Evolutionary conservation across 2,329 filamentous ascomycete genomes (phyloP), one percentile per base, ranked within the genome.

Genomic region (Ceratocystis alfenasii): DNA sequence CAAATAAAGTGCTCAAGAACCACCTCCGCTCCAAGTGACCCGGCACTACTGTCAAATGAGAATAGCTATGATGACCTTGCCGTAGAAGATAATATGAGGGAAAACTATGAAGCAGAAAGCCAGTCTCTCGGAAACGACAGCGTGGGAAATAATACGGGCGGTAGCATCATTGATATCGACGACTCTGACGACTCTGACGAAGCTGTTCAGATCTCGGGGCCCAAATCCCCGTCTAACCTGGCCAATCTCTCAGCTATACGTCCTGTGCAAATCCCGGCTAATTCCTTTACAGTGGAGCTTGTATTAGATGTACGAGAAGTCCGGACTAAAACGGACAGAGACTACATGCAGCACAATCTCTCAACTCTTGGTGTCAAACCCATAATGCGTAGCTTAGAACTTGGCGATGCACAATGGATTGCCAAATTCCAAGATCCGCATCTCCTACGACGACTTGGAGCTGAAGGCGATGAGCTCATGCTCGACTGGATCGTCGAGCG

Each of bases 401-500:
- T 93, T 1, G 89, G 89, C 0, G 89, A 94, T 71, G 84, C 84
- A 0, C 81, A 90, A 67, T 94, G 89, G 89, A 80, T 94, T 44
- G 89, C 89, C 50, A 90, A 87, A 73, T 84, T 83, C 71, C 79
- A 84, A 70, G 82, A 89, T 67, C 76, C 83, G 0, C 74, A 74
- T 8, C 77, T 84, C 33, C 78, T 90, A 4, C 71, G 78, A 1
- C 77, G 77, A 3, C 76, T 82, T 63, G 86, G 86, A 12, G 77
- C 78, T 1, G 83, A 87, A 71, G 84, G 86, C 17, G 81, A 84
- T 67, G 88, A 92, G 73, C 75, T 93, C 12, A 83, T 90, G 60
- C 78, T 94, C 3, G 89, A 93, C 73, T 90, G 86, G 80, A 89
- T 94, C 57, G 82, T 91, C 1, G 89, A 94, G 75, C 81, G 89